A percentile compares a stretch with the other conserved stretches of the same genome.
Evolutionary conservation across 805 yeast species (phyloP).

Genomic region (Myxozyma melibiosi): DNA sequence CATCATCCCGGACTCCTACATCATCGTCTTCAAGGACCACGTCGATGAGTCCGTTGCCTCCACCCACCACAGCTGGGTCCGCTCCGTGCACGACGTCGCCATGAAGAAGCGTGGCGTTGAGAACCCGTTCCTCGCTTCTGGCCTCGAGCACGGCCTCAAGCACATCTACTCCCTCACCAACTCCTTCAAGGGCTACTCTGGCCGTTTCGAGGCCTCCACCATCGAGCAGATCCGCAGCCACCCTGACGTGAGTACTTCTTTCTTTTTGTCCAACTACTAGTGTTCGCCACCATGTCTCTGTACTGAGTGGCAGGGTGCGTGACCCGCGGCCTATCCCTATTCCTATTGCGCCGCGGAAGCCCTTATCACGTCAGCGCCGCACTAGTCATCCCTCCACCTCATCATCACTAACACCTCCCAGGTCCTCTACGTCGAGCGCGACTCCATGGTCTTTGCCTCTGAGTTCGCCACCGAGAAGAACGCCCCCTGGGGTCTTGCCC

Average conservation of each 20-base stretch:
- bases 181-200: conserved; percentile 75
- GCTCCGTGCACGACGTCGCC: conserved; percentile 37
- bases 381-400: not conserved
- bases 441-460: conserved; percentile 52
- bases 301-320: too few species aligned
- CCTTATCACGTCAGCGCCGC: not conserved
- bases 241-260: conserved; percentile 39
- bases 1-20: conserved; percentile 66
- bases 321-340: too few species aligned
- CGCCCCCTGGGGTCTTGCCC: conserved; percentile 77
- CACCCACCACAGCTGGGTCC: conserved; percentile 65
- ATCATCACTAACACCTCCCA: conserved; percentile 8
- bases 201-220: conserved; percentile 74
- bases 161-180: conserved; percentile 62
- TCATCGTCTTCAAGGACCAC: conserved; percentile 77
- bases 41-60: conserved; percentile 55
- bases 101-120: conserved; percentile 47
- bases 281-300: not conserved
- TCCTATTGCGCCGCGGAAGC: not conserved
- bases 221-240: conserved; percentile 69
- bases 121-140: conserved; percentile 38
- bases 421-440: conserved; percentile 65
- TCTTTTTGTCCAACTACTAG: not conserved
- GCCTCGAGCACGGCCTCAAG: conserved; percentile 55
- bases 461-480: conserved; percentile 55